These are phyloP conservation scores for Xerocomus nothofagi DNA, from an alignment of 1,284 basidiomycete genomes.

Conservation along the genomic window DNA sequence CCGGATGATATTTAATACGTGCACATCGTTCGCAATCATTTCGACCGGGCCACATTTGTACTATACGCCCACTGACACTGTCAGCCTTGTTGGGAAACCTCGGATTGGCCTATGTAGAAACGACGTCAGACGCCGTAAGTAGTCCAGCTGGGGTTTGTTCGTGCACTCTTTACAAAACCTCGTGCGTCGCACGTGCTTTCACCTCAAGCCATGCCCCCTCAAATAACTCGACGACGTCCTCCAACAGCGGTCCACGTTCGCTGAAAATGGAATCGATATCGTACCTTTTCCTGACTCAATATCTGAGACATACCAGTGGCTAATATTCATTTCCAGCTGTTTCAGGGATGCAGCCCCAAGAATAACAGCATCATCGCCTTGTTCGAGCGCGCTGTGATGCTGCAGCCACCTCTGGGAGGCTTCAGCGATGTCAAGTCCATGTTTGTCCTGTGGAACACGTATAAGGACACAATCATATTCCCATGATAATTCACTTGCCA, in stretches of 20 bases:
- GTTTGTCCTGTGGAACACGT: slow-evolving; percentile 9
- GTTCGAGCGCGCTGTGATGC: slow-evolving; percentile 33
- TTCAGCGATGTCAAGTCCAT: slow-evolving; percentile 14
- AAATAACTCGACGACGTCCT: slow-evolving; percentile 45
- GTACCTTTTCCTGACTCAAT: not conserved
- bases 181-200: slow-evolving; percentile 13
- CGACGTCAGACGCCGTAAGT: not conserved
- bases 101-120: not conserved
- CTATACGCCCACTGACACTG: not conserved
- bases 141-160: not conserved
- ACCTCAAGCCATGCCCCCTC: slow-evolving; percentile 36
- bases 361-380: slow-evolving; percentile 35
- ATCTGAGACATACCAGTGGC: slow-evolving; percentile 14
- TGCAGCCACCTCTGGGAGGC: slow-evolving; percentile 33
- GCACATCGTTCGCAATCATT: not conserved
- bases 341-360: slow-evolving; percentile 29
- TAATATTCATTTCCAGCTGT: slow-evolving; percentile 30
- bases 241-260: slow-evolving; percentile 51
- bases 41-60: too few species aligned
- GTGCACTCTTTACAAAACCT: slow-evolving; percentile 7
- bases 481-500: not conserved
- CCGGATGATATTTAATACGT: not conserved
- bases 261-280: slow-evolving; percentile 24
- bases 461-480: not conserved
- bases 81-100: too few species aligned